Percentiles rank a stretch among this genome's conserved stretches.
phyloP scores from a whole-genome alignment of 441 rosid genomes.

The Dalechampia spathulata region DNA sequence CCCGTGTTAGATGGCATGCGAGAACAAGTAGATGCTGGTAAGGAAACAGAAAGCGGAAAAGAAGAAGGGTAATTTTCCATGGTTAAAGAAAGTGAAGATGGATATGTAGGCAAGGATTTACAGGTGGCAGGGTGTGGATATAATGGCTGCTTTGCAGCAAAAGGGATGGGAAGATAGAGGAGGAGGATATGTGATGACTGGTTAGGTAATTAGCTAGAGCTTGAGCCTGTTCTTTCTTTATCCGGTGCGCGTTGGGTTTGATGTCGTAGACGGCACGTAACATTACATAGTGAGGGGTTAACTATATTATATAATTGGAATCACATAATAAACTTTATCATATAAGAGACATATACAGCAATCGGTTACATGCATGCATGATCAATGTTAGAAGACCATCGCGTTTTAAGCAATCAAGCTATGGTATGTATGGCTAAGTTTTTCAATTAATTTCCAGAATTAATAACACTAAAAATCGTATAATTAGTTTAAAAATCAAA shows the following conservation, averaged over 20 bases:
- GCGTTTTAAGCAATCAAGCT: too few relatives aligned
- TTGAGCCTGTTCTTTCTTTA: not conserved
- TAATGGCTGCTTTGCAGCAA: not conserved
- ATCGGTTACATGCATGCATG: too few relatives aligned
- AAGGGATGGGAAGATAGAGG: not conserved
- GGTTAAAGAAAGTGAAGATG: not conserved
- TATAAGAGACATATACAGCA: too few relatives aligned
- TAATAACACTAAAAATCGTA: too few relatives aligned
- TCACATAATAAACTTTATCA: too few relatives aligned
- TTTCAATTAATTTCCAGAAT: too few relatives aligned
- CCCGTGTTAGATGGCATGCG: conserved; percentile 19
- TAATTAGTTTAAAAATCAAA: too few relatives aligned
- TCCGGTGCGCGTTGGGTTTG: not conserved
- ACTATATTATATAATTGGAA: too few relatives aligned
- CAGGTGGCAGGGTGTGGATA: too few relatives aligned
- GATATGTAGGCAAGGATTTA: not conserved
- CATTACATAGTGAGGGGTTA: too few relatives aligned
- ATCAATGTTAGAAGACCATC: too few relatives aligned
- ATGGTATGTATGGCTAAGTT: too few relatives aligned
- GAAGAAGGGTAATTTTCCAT: conserved; percentile 18
- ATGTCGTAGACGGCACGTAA: conserved; percentile 42
- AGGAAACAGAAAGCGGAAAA: conserved; percentile 14
- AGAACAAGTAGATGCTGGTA: conserved; percentile 4
- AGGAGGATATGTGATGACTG: conserved; percentile 24
- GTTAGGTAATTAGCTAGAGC: not conserved